phyloP scores from a whole-genome alignment of 1,284 basidiomycete genomes.

The Xerocomus amazonicus region DNA sequence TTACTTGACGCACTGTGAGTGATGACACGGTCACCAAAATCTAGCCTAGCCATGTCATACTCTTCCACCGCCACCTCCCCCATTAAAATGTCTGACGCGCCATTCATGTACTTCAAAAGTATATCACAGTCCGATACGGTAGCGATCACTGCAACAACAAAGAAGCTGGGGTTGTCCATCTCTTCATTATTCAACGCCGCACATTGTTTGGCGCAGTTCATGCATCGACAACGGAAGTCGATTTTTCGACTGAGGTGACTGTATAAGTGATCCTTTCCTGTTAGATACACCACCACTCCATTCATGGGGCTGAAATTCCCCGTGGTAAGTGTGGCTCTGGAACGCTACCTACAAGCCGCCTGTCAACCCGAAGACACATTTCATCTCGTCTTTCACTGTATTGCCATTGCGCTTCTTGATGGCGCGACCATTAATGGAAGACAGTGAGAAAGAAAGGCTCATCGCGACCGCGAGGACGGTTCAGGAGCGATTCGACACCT shows the following conservation, averaged over 20 bases:
- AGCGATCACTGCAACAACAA: slow-evolving; percentile 9
- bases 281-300: background rate
- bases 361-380: slow-evolving; percentile 16
- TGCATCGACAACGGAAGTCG: slow-evolving; percentile 13
- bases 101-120: slow-evolving; percentile 2
- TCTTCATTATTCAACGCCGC: slow-evolving; percentile 21
- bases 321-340: slow-evolving; percentile 15
- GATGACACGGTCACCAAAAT: background rate
- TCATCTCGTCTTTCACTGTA: slow-evolving; percentile 12
- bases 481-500: slow-evolving; percentile 16
- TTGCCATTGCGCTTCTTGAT: slow-evolving; percentile 22
- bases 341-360: slow-evolving; percentile 22
- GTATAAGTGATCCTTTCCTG: slow-evolving; percentile 10
- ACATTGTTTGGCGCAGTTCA: slow-evolving; percentile 19
- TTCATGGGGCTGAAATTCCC: background rate
- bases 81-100: slow-evolving; percentile 12
- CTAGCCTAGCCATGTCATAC: slow-evolving; percentile 11
- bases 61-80: slow-evolving; percentile 12
- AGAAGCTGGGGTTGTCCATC: slow-evolving; percentile 15
- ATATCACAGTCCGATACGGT: slow-evolving; percentile 14
- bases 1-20: background rate
- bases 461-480: slow-evolving; percentile 11
- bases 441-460: slow-evolving; percentile 12
- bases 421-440: slow-evolving; percentile 6
- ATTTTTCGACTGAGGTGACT: slow-evolving; percentile 14